A percentile compares a stretch with the other conserved stretches of the same genome.
phyloP scores from a whole-genome alignment of 2,329 filamentous ascomycete genomes.

The Exserohilum turcica region DNA sequence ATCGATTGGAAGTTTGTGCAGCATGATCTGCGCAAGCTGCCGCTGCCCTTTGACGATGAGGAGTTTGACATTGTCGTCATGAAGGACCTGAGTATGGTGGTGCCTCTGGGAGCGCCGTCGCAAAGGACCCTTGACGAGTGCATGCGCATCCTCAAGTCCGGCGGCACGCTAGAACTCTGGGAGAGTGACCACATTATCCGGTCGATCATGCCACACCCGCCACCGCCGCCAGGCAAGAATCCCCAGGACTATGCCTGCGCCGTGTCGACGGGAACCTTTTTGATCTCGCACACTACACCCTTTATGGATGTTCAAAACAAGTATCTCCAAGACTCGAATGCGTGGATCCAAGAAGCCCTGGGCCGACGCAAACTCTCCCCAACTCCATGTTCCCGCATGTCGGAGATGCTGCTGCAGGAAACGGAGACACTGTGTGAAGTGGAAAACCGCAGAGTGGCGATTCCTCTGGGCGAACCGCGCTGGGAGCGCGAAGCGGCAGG shows the following conservation, averaged over 20 bases:
- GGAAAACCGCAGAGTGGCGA: conserved; percentile 77
- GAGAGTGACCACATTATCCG: conserved; percentile 84
- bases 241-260: conserved; percentile 68
- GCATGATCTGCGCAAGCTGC: conserved; percentile 76
- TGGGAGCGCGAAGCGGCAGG: conserved; percentile 77
- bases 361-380: conserved; percentile 71
- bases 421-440: conserved; percentile 71
- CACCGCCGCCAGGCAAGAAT: conserved; percentile 61
- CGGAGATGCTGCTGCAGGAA: conserved; percentile 80
- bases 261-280: conserved; percentile 76
- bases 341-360: conserved; percentile 77
- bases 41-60: conserved; percentile 76
- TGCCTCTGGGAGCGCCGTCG: conserved; percentile 61
- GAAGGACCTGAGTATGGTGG: conserved; percentile 79
- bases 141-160: conserved; percentile 74
- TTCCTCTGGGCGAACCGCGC: conserved; percentile 80
- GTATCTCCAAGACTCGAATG: conserved; percentile 81
- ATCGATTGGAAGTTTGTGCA: conserved; percentile 89
- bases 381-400: conserved; percentile 78
- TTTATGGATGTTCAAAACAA: conserved; percentile 80
- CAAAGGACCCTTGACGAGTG: conserved; percentile 71
- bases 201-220: conserved; percentile 79
- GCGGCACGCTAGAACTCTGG: conserved; percentile 85
- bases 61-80: conserved; percentile 89
- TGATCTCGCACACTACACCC: conserved; percentile 80